Evolutionary conservation across 768 basidiomycete genomes (phyloP), one percentile per base, ranked within the genome.

Genomic region (Lactifluus echinatus): DNA sequence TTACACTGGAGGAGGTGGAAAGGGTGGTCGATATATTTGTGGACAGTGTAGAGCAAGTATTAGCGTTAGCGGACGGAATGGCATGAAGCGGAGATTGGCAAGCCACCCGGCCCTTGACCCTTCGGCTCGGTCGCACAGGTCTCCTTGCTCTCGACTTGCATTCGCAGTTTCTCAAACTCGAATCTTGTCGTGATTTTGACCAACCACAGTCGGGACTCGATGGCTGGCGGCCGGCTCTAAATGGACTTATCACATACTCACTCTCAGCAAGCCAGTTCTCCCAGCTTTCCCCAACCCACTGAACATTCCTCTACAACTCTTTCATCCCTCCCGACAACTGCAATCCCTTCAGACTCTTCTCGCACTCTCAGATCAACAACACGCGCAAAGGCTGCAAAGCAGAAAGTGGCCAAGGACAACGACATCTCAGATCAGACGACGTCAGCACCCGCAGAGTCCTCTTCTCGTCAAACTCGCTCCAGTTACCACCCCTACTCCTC

Each of bases 211-310:
- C 45, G 44, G 15, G 21, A 50, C 58, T 87, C 87, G 83, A 90
- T 90, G 87, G 87, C 87, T 84, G 83, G 81, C 82, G 73, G 83
- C 79, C 83, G 80, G 76, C 76, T 81, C 85, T 89, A 89, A 89
- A 90, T 90, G 88, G 88, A 90, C 85, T 82, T 85, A 82, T 80
- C 80, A 87, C 80, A 78, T 75, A 73, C 72, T 68, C 74, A 87
- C 77, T 76, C 78, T 67, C 79, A 79, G 77, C 81, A 83, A 81
- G 82, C 83, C 80, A 80, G 79, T 73, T 69, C 75, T 75, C 59
- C 49, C 55, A 56, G 29, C 51, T 43, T 54, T 49, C 52, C 55
- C 31, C 59, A 49, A 73, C 74, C 63, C 72, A 72, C 66, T 60
- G 70, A 73, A 68, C 74, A 72, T 66, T 69, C 76, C 70, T 70